Conservation (phyloP, 371 early-diverging fungal species). For the Rhizopus stolonifer region DNA sequence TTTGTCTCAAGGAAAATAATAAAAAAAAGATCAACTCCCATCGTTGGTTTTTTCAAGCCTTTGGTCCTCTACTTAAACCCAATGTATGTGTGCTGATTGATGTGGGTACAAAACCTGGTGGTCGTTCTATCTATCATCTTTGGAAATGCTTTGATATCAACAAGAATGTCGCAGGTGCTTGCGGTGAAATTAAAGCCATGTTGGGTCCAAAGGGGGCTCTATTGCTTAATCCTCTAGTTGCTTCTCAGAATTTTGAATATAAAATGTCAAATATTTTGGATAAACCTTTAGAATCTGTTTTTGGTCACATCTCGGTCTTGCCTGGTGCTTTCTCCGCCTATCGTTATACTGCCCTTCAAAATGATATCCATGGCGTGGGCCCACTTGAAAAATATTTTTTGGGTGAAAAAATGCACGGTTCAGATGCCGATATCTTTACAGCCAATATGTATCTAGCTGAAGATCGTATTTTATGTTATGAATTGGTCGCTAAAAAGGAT, state of each 20-base stretch:
- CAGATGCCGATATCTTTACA: constrained; percentile 62
- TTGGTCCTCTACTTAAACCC: constrained; percentile 74
- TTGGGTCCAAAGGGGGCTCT: constrained; percentile 70
- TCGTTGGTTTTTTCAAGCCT: constrained; percentile 89
- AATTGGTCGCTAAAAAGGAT: constrained; percentile 72
- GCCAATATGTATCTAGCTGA: constrained; percentile 82
- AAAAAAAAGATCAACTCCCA: constrained; percentile 83
- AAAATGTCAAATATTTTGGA: constrained; percentile 88
- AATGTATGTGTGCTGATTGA: constrained; percentile 79
- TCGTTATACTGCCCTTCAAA: constrained; percentile 72
- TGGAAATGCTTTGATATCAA: constrained; percentile 82
- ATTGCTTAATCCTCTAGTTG: constrained; percentile 86
- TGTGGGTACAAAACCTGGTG: constrained; percentile 80
- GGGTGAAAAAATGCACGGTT: constrained; percentile 67
- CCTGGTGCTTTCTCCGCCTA: constrained; percentile 89
- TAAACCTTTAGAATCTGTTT: constrained; percentile 83
- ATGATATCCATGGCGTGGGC: constrained; percentile 54
- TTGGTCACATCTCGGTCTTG: constrained; percentile 82
- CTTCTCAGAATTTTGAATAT: constrained; percentile 86
- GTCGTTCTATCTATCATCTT: constrained; percentile 59
- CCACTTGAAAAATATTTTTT: constrained; percentile 79
- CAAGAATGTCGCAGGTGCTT: constrained; percentile 75
- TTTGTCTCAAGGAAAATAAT: constrained; percentile 77
- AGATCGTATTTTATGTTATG: constrained; percentile 88
- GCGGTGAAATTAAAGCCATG: constrained; percentile 85